Evolutionary conservation across 2,329 filamentous ascomycete genomes (phyloP).

Genomic region (Diaporthe australafricana): DNA sequence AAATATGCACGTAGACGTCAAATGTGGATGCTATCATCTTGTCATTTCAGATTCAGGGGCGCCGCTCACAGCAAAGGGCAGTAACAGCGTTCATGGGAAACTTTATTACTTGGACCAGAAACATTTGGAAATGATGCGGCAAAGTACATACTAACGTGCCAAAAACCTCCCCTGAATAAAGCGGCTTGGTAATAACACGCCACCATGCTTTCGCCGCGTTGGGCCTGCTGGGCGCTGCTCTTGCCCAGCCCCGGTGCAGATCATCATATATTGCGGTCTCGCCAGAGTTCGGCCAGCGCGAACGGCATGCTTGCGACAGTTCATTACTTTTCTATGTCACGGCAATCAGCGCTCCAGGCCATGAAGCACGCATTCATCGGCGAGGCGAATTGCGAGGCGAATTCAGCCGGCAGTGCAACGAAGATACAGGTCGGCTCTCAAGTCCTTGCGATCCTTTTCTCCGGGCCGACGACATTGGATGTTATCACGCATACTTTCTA

Average conservation of each 20-base stretch:
- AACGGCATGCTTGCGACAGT: neutral
- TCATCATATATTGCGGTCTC: slow-evolving; percentile 8
- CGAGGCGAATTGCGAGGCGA: too few species aligned
- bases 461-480: neutral
- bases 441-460: neutral
- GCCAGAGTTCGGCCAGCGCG: neutral
- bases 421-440: neutral
- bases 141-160: neutral
- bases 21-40: neutral
- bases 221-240: slow-evolving; percentile 6
- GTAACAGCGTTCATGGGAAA: neutral
- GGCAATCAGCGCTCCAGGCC: neutral
- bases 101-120: neutral
- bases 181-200: neutral
- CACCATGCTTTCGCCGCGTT: neutral
- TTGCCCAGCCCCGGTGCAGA: slow-evolving; percentile 13
- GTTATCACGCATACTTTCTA: neutral
- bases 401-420: neutral
- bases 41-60: slow-evolving; percentile 11
- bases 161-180: neutral
- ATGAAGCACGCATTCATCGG: neutral
- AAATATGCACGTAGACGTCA: neutral
- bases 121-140: neutral
- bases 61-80: neutral
- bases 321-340: neutral